Base-by-base conservation (phyloP, 306 rosid genomes). In the Trifolium repens region DNA sequence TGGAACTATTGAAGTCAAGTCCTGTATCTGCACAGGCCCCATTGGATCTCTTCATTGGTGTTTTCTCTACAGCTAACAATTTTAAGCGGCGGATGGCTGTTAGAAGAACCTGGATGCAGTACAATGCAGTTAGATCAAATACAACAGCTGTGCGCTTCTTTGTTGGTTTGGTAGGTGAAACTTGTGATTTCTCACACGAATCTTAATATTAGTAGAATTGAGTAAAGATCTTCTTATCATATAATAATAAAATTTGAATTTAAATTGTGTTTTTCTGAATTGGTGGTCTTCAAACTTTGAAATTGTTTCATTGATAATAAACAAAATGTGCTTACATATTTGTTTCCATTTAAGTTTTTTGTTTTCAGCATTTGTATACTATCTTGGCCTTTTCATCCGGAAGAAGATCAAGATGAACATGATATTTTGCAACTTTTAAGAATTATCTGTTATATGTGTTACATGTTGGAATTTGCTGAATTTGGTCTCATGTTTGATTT, bases 81-180 rank as follows among this genome's bases (percentile, higher is more conserved):
- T 96, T 96, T 70, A 92, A 92, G 85, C 91, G 88, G 30, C 79
- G 99, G 76, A 96, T 96, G 99, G 92, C 99, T 69, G 97, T 92
- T 71, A 86, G 99, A 84, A 92, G 99, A 86, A 89, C 99, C n/a
- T 96, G 99, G 99, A 92, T 96, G 98, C 99, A 96, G 84, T 96
- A 92, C 74, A 77, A 89, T 75, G 90, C 84, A 59, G 92, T 96
- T 65, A 87, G 83, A 84, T 87, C 96, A 43, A 87, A 85, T 74
- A 55, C 47, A 37, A 87, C 88, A 44, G 96, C 96, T 9, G 98
- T 92, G 73, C 96, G 97, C 58, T 92, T 96, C 88, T 92, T 96
- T 79, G 99, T 96, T 82, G 99, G 99, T 80, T 85, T 96, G 98
- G 98, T 96, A 82, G 87, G 97, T 79, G 54, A 82, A 79, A 34